Conservation (phyloP, 2,329 filamentous ascomycete genomes). For the Balansia obtecta region DNA sequence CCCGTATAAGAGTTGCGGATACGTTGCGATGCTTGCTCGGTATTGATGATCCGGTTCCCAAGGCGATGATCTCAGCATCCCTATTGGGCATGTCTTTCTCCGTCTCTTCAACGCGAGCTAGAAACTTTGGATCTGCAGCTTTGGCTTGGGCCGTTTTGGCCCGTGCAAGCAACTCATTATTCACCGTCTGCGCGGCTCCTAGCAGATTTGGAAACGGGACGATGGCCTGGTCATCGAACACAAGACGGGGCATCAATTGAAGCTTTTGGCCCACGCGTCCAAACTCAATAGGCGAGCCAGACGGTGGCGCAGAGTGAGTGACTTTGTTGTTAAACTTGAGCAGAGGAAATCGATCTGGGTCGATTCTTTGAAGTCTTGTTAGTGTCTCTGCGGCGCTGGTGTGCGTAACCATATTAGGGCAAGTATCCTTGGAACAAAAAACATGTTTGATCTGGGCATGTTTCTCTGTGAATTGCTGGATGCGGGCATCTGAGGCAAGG, state of each 20-base stretch:
- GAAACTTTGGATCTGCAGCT: slow-evolving; percentile 31
- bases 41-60: slow-evolving; percentile 82
- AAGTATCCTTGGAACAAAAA: slow-evolving; percentile 61
- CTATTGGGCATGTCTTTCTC: slow-evolving; percentile 57
- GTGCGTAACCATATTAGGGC: slow-evolving; percentile 63
- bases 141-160: slow-evolving; percentile 35
- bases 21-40: slow-evolving; percentile 96
- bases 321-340: slow-evolving; percentile 50
- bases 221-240: slow-evolving; percentile 33
- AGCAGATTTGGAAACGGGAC: slow-evolving; percentile 35
- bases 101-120: slow-evolving; percentile 33
- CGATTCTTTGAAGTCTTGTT: slow-evolving; percentile 58
- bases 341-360: slow-evolving; percentile 59
- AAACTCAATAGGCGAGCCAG: slow-evolving; percentile 19
- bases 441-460: slow-evolving; percentile 56
- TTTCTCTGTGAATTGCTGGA: slow-evolving; percentile 58
- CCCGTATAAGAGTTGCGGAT: slow-evolving; percentile 70
- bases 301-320: slow-evolving; percentile 11
- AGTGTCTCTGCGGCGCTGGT: slow-evolving; percentile 54
- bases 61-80: slow-evolving; percentile 70
- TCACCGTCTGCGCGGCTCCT: slow-evolving; percentile 27
- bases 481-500: slow-evolving; percentile 46
- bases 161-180: slow-evolving; percentile 34
- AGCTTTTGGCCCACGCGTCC: slow-evolving; percentile 33
- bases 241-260: slow-evolving; percentile 33